Conservation (phyloP, 2,329 filamentous ascomycete genomes). For the Aurifilum marmelostoma region DNA sequence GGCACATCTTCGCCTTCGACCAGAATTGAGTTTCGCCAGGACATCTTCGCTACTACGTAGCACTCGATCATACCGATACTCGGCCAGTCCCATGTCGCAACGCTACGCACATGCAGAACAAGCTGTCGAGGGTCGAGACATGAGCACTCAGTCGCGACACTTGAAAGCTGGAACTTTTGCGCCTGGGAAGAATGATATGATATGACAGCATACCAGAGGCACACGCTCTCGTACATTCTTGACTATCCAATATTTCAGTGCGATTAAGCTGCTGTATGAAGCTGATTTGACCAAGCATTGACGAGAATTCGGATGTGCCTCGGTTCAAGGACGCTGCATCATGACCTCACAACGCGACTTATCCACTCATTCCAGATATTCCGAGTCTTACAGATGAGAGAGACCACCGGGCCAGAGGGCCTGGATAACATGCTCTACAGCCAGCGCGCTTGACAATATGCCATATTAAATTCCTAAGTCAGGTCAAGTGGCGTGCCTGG, state of each 20-base stretch:
- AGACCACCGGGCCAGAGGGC: background rate
- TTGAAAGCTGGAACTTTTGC: background rate
- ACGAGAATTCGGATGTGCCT: background rate
- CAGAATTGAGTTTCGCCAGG: constrained; percentile 8
- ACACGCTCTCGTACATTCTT: background rate
- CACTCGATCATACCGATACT: background rate
- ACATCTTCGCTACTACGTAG: background rate
- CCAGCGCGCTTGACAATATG: background rate
- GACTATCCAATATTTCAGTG: background rate
- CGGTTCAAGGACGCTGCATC: background rate
- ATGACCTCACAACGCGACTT: background rate
- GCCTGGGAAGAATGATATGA: background rate
- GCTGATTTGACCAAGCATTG: background rate
- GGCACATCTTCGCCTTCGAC: background rate
- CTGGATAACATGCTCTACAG: background rate
- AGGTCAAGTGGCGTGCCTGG: background rate
- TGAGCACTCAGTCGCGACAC: background rate
- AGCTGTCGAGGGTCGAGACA: background rate
- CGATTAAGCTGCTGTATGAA: background rate
- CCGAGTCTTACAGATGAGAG: background rate
- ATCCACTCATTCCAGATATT: background rate
- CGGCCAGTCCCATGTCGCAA: background rate
- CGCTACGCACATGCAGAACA: background rate
- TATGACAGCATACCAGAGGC: background rate
- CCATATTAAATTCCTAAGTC: background rate